Base-by-base conservation (phyloP, 2,329 filamentous ascomycete genomes). In the Diaporthe nobilis region DNA sequence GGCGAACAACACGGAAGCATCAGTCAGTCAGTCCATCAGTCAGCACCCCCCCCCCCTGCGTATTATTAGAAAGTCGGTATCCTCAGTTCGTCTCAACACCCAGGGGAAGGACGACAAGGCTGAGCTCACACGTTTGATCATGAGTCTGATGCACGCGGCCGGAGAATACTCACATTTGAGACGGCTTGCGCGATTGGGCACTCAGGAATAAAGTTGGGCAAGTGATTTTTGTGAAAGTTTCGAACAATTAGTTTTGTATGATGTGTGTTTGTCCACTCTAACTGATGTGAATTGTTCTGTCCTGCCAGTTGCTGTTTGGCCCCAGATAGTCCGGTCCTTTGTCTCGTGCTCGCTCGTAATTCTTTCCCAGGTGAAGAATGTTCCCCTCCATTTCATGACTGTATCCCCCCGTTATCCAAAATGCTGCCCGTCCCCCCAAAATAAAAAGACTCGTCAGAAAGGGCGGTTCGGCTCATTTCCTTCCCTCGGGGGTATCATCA, bases 401-500 rank as follows among this genome's bases (percentile, higher is more conserved):
- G 47, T 55, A 28, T 42, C 17, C 65, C 47, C 65, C 47, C 28
- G 22, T 20, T 39, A 39, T 53, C 65, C 65, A 55, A 55, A 70
- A 70, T 70, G 65, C 65, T 51, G 25, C 47, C 65, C 65, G 44
- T 20, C 34, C 65, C 31, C 65, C 49, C 31, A 17, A 15, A 55
- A 39, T 28, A 70, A 10, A 51, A 70, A 55, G 37, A 28, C 49
- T 57, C 60, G 31, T 72, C 58, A 71, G 67, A 55, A 42, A 70
- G 63, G 68, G 63, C 74, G 57, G 60, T 58, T 63, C 65, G 71
- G 71, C 72, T 58, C 71, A 37, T 61, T 65, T 76, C 65, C 63
- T 73, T 77, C 75, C 74, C 63, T 57, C 65, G 74, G 65, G 68
- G 78, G 71, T 78, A 77, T 74, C 72, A 72, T 74, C 60, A 75